Conservation (phyloP, 2,329 filamentous ascomycete genomes). For the Hypomyces perniciosus region DNA sequence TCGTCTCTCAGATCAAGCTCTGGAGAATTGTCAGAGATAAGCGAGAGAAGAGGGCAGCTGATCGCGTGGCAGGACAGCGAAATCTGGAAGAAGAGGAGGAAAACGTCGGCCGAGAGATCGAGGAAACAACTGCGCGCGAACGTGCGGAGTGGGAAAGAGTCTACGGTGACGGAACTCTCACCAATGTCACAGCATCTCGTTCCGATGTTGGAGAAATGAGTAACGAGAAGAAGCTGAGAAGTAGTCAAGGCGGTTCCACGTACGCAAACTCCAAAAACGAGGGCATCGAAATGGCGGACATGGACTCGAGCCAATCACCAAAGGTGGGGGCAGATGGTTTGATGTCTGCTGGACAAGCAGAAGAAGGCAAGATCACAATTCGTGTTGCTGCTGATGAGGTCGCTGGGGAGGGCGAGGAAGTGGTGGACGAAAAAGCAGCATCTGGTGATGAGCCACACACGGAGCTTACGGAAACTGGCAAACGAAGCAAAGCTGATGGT, state of each 20-base stretch:
- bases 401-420: slow-evolving; percentile 20
- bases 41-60: slow-evolving; percentile 47
- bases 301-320: slow-evolving; percentile 28
- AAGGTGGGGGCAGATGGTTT: slow-evolving; percentile 30
- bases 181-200: slow-evolving; percentile 31
- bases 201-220: slow-evolving; percentile 47
- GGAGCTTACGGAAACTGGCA: neutral
- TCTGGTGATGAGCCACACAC: neutral
- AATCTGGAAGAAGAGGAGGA: slow-evolving; percentile 61
- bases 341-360: slow-evolving; percentile 35
- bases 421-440: slow-evolving; percentile 25
- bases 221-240: slow-evolving; percentile 38
- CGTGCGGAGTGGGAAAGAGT: slow-evolving; percentile 67
- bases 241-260: slow-evolving; percentile 30
- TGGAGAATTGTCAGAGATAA: slow-evolving; percentile 73
- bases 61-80: slow-evolving; percentile 43
- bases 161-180: slow-evolving; percentile 57
- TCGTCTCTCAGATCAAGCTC: slow-evolving; percentile 78
- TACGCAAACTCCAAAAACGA: slow-evolving; percentile 33
- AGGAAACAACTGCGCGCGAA: slow-evolving; percentile 56
- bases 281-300: slow-evolving; percentile 52
- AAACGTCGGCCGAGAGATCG: slow-evolving; percentile 60
- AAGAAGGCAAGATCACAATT: slow-evolving; percentile 45
- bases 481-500: slow-evolving; percentile 6
- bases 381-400: slow-evolving; percentile 46